Evolutionary conservation across 371 early-diverging fungal species (phyloP), one percentile per base, ranked within the genome.

Genomic region (Chytridium lagenaria): DNA sequence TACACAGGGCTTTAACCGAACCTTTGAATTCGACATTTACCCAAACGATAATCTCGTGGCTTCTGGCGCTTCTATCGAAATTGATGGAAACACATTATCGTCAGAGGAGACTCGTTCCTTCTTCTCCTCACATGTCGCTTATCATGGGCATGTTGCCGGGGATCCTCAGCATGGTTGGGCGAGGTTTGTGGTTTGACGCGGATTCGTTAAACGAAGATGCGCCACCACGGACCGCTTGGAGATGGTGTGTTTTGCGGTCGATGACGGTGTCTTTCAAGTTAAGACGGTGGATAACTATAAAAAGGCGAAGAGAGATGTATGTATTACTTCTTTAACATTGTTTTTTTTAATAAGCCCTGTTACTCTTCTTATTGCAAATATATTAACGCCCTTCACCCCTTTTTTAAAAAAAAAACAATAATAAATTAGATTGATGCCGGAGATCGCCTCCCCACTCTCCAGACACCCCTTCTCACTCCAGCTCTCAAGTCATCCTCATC

Each of bases 251-350:
- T 71, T 72, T 50, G 31, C 36, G 19, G 61, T 31, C 10, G 57
- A 57, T n/a, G 44, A 70, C 2, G 72, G 72, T 1, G 28, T 71
- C 40, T 72, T 34, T 57, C 72, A 72, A 7, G 50, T 72, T 15
- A 72, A 63, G 26, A 59, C 30, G 36, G 63, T 70, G 57, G 70
- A 70, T 40, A 33, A 10, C 31, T 70, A 70, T 40, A 36, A 36
- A 3, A 36, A 40, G 15, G 16, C 70, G 23, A 59, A 39, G 36
- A 2, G 70, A 30, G 63, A 59, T 59, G 69, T 69, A 34, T 15
- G 69, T 30, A n/a, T n/a, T n/a, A n/a, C n/a, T n/a, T n/a, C n/a
- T 36, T 3, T 12, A 12, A 26, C 55, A 7, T 55, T 7, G 55
- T 28, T 55, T 15, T 55, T 55, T 7, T 28, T 44, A 19, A 12